Evolutionary conservation across 2,329 filamentous ascomycete species (phyloP).

Genomic region (Fusarium coffeatum): DNA sequence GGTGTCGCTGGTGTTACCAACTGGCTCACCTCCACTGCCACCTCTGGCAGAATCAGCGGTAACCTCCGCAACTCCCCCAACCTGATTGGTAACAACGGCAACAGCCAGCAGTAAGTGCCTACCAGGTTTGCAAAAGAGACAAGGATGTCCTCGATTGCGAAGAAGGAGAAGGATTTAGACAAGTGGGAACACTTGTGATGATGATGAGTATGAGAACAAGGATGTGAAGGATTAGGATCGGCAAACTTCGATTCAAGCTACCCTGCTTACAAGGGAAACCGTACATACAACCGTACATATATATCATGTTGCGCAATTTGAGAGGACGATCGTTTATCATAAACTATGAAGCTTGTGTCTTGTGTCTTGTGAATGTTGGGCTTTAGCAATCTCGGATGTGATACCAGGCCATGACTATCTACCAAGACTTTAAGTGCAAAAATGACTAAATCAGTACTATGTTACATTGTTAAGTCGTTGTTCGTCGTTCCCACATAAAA

Average conservation of each 20-base stretch:
- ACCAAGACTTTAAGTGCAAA: neutral
- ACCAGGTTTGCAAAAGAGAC: neutral
- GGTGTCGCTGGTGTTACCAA: slow-evolving; percentile 53
- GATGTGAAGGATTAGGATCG: neutral
- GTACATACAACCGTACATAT: slow-evolving; percentile 28
- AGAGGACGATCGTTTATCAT: neutral
- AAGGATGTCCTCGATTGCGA: neutral
- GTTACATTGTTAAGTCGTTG: neutral
- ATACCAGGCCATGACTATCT: neutral
- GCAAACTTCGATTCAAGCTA: slow-evolving; percentile 6
- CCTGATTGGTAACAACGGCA: slow-evolving; percentile 63
- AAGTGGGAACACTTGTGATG: neutral
- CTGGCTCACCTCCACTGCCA: slow-evolving; percentile 57
- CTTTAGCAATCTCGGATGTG: neutral
- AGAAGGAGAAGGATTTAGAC: neutral
- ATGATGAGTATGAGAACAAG: slow-evolving; percentile 5
- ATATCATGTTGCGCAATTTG: slow-evolving; percentile 20
- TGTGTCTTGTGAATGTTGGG: neutral
- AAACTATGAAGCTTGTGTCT: neutral
- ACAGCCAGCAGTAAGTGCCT: slow-evolving; percentile 42
- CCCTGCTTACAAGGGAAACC: slow-evolving; percentile 1
- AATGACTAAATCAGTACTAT: neutral
- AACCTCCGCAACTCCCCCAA: slow-evolving; percentile 57
- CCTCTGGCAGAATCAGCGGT: slow-evolving; percentile 56
- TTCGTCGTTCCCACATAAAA: neutral